Base-by-base conservation (phyloP, 2,329 filamentous ascomycete species). In the Fusarium nisikadoi region DNA sequence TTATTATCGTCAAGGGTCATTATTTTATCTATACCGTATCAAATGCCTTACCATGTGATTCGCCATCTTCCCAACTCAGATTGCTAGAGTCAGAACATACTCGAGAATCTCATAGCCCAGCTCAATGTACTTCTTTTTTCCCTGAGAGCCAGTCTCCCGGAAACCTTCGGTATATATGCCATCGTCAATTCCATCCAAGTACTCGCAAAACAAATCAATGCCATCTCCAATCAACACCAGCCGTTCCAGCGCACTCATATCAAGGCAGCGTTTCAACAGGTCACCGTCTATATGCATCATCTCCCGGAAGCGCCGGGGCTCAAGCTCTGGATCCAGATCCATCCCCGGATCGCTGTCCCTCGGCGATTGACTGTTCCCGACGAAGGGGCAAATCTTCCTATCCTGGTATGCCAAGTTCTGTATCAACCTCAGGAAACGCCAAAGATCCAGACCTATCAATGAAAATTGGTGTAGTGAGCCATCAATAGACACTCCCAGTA, bases 391-490 rank as follows among this genome's bases (percentile, higher is more conserved):
- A 17, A 90, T 80, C 7, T 77, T 71, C 11, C 79, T 76, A 31
- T 85, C 87, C 31, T 81, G 79, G 50, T 86, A 79, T 33, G 89
- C 90, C 52, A 97, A 79, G 65, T 92, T 91, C 76, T 97, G 91
- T 3, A 98, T 78, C 70, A 95, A 90, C 63, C 87, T 87, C 9
- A 98, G 84, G 8, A 97, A 84, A 11, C 86, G 86, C 89, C 92
- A 93, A 12, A 91, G 87, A 5, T 87, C 81, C 23, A 87, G 76
- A 14, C 86, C 83, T 2, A 98, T 82, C 19, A 95, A 82, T 2
- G 88, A 88, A 74, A 98, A 92, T 62, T 92, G 88, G 69, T 89
- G 89, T 29, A 95, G 76, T 1, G 91, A 89, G 3, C 93, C 93
- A 75, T 93, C 90, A 38, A 94, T 86, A 11, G 88, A 88, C 11